Conservation (phyloP, 352 stramenopile species). For the Phytophthora constricta region DNA sequence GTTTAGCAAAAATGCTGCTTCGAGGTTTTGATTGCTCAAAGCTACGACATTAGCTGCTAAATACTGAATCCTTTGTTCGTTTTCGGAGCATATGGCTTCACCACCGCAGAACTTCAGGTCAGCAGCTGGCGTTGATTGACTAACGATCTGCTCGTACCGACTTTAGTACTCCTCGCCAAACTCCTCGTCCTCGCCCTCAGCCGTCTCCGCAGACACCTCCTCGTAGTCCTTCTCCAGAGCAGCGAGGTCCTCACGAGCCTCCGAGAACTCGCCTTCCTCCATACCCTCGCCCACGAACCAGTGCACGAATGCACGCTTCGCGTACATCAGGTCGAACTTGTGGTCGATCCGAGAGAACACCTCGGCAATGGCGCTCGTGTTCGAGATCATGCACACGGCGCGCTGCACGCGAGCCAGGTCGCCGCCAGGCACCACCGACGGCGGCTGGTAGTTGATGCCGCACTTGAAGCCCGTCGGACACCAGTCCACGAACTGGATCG, state of each 20-base stretch:
- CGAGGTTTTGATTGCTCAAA: too few relatives aligned
- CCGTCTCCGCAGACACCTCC: conserved; percentile 98
- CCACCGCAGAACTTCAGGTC: too few relatives aligned
- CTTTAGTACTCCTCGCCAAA: conserved; percentile 88
- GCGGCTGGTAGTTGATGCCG: conserved; percentile 67
- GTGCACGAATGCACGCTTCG: conserved; percentile 96
- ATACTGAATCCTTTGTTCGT: too few relatives aligned
- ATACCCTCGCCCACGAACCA: conserved; percentile 99
- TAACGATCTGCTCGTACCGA: too few relatives aligned
- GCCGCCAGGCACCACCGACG: conserved; percentile 95
- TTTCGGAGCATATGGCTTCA: too few relatives aligned
- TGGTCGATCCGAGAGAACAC: conserved; percentile 42
- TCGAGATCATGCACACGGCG: conserved; percentile 99
- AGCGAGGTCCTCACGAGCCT: conserved; percentile 96
- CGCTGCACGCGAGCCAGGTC: conserved; percentile 98
- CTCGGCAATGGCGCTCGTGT: conserved; percentile 98
- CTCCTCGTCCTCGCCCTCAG: conserved; percentile 95
- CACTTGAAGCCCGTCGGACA: conserved; percentile 99
- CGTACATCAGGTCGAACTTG: conserved; percentile 43
- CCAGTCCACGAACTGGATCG: conserved; percentile 99
- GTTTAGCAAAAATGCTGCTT: too few relatives aligned
- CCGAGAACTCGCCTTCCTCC: conserved; percentile 99
- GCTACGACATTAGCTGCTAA: too few relatives aligned
- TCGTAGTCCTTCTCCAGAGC: conserved; percentile 96
- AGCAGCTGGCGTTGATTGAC: too few relatives aligned